phyloP scores from a whole-genome alignment of 345 rosid genomes.

The Ceriops zippeliana region DNA sequence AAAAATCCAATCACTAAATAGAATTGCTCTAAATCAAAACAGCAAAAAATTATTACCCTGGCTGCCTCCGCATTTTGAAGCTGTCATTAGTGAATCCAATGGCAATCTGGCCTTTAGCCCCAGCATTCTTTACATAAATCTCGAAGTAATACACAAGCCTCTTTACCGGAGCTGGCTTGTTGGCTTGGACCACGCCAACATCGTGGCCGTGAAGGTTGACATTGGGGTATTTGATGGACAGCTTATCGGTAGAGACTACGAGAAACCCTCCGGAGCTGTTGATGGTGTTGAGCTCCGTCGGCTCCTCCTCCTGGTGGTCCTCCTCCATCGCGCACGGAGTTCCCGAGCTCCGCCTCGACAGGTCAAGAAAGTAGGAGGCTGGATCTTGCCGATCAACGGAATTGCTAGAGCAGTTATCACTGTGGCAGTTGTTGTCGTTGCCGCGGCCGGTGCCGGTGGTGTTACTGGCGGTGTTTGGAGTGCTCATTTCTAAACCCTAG shows the following conservation, averaged over 20 bases:
- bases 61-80: slow-evolving; percentile 88
- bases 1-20: background rate
- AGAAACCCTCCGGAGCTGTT: slow-evolving; percentile 87
- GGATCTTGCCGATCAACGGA: slow-evolving; percentile 35
- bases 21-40: background rate
- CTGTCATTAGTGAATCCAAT: slow-evolving; percentile 78
- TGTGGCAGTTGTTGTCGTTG: background rate
- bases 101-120: slow-evolving; percentile 70
- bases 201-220: slow-evolving; percentile 71
- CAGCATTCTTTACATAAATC: slow-evolving; percentile 77
- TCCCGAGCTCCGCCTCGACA: slow-evolving; percentile 17
- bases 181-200: slow-evolving; percentile 83
- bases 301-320: slow-evolving; percentile 54
- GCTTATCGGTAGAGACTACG: slow-evolving; percentile 73
- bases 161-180: slow-evolving; percentile 75
- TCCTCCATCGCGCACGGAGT: slow-evolving; percentile 8
- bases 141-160: slow-evolving; percentile 83
- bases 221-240: slow-evolving; percentile 66
- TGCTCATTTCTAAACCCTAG: too few species aligned
- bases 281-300: slow-evolving; percentile 82
- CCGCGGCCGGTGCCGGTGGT: background rate
- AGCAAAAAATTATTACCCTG: slow-evolving; percentile 46
- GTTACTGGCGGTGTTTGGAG: too few species aligned
- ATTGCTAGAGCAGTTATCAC: background rate
- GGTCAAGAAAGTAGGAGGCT: slow-evolving; percentile 49